These are phyloP conservation scores for Brassica carinata DNA, from an alignment of 345 rosid genomes.

Conservation along the genomic window DNA sequence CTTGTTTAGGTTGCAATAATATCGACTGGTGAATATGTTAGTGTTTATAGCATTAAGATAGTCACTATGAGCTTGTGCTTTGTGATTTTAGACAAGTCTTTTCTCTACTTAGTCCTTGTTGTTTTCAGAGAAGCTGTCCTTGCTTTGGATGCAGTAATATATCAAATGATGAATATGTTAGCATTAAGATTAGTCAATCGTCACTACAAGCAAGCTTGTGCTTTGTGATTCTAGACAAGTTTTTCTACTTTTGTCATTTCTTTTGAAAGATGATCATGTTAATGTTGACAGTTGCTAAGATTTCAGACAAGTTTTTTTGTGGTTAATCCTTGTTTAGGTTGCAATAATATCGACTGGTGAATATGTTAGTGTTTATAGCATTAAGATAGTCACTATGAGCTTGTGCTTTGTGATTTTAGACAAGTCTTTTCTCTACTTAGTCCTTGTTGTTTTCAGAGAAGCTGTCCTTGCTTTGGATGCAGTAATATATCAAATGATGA, in stretches of 20 bases:
- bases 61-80: neutral
- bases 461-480: too few relatives aligned
- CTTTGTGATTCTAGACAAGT: neutral
- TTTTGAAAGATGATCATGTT: neutral
- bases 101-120: neutral
- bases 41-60: conserved; percentile 1
- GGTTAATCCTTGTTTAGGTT: neutral
- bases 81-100: neutral
- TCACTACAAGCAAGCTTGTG: neutral
- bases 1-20: neutral
- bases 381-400: neutral
- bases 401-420: conserved; percentile 4
- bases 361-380: neutral
- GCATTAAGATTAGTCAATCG: neutral
- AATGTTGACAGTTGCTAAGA: neutral
- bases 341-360: neutral
- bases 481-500: neutral
- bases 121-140: neutral
- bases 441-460: neutral
- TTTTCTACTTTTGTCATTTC: too few relatives aligned
- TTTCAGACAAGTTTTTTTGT: neutral
- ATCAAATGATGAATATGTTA: neutral
- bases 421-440: neutral
- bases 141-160: neutral
- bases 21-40: neutral